Conservation (phyloP, 768 basidiomycete species). For the Russula virescens region DNA sequence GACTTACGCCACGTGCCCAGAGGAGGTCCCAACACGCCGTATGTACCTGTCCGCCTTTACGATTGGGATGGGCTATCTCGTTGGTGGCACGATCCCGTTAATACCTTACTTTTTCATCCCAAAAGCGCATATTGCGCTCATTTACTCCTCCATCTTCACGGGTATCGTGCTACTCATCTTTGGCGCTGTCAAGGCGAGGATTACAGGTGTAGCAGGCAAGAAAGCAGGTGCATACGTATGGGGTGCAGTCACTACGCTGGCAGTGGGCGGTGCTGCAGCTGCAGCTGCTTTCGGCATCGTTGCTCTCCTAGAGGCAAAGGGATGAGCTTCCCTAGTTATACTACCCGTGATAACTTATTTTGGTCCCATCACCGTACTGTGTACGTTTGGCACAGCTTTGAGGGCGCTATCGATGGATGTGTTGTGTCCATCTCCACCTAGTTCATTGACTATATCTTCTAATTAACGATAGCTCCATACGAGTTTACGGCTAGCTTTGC, state of each 20-base stretch:
- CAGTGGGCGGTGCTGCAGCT: slow-evolving; percentile 88
- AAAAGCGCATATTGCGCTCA: slow-evolving; percentile 56
- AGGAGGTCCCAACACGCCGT: slow-evolving; percentile 82
- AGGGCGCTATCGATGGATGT: too few species aligned
- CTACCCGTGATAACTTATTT: neutral
- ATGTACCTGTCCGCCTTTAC: slow-evolving; percentile 90
- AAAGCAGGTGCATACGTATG: slow-evolving; percentile 68
- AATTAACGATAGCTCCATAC: too few species aligned
- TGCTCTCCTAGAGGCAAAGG: slow-evolving; percentile 38
- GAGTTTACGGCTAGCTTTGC: too few species aligned
- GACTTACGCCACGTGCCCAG: slow-evolving; percentile 33
- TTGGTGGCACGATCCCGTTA: slow-evolving; percentile 91
- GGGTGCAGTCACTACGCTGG: slow-evolving; percentile 81
- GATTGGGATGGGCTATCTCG: slow-evolving; percentile 89
- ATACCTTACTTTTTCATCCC: slow-evolving; percentile 88
- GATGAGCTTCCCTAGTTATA: neutral
- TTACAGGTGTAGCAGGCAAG: slow-evolving; percentile 70
- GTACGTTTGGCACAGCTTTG: too few species aligned
- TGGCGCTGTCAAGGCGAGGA: slow-evolving; percentile 82
- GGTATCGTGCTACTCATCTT: slow-evolving; percentile 84
- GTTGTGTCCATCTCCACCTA: too few species aligned
- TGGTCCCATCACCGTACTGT: neutral
- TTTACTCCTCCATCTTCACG: slow-evolving; percentile 76
- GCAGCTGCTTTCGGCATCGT: slow-evolving; percentile 64
- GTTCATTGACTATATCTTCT: too few species aligned